Evolutionary conservation across 257 asterid species (phyloP).

Genomic region (Vinca minor): DNA sequence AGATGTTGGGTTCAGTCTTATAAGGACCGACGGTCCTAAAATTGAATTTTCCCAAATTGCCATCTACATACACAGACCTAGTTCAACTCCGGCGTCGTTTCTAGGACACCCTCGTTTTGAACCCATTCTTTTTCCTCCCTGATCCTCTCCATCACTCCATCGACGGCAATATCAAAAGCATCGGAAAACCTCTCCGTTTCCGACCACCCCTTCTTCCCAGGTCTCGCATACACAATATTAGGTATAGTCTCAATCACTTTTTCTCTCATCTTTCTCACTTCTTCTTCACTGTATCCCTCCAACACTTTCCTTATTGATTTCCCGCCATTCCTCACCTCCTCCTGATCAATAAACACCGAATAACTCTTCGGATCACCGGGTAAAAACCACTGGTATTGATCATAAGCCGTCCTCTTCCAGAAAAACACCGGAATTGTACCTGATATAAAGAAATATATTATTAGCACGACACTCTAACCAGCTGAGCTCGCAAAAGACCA

Average conservation of each 20-base stretch:
- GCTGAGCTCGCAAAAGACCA: no score
- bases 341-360: constrained; percentile 66
- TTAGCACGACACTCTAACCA: no score
- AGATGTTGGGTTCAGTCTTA: no score
- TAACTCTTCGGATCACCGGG: constrained; percentile 71
- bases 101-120: constrained; percentile 1
- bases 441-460: no score
- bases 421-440: constrained; percentile 80
- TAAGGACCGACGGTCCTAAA: no score
- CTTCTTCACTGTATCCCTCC: constrained; percentile 41
- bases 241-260: constrained; percentile 75
- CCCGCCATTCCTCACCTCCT: constrained; percentile 56
- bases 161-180: constrained; percentile 83
- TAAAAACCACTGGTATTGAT: constrained; percentile 79
- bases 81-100: neutral
- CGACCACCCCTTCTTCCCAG: constrained; percentile 37
- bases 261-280: constrained; percentile 58
- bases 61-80: neutral
- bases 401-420: constrained; percentile 54
- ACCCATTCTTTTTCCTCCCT: constrained; percentile 46
- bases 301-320: constrained; percentile 46
- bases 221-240: constrained; percentile 48
- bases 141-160: constrained; percentile 66
- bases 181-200: constrained; percentile 37
- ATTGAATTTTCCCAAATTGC: no score